Percentiles rank a stretch among this genome's conserved stretches.
Evolutionary conservation across 23 red algal species (phyloP).

Genomic region (Chondrus crispus): DNA sequence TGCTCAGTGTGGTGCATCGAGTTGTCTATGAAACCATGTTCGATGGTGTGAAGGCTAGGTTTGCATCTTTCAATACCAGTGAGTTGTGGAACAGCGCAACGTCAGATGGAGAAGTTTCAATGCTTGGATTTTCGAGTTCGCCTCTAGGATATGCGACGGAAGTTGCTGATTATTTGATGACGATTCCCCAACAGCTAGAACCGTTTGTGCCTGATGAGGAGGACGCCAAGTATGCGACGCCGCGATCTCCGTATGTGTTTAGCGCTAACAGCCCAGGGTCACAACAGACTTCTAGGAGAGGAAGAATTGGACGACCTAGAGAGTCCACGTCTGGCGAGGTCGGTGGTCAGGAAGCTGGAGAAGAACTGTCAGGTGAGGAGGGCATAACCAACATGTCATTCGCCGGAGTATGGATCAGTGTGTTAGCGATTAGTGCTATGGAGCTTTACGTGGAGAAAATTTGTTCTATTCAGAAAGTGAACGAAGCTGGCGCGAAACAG

Average conservation of each 20-base stretch:
- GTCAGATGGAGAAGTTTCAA: constrained; percentile 34
- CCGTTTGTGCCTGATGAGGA: constrained; percentile 80
- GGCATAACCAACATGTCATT: constrained; percentile 22
- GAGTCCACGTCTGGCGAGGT: background rate
- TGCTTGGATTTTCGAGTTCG: constrained; percentile 62
- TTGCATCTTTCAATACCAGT: constrained; percentile 21
- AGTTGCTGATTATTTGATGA: constrained; percentile 76
- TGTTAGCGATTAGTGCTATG: constrained; percentile 67
- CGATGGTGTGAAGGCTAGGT: constrained; percentile 37
- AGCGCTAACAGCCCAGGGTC: background rate
- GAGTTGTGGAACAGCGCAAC: constrained; percentile 41
- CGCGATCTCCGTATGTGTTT: constrained; percentile 40
- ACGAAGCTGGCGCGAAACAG: constrained; percentile 48
- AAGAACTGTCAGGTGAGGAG: background rate
- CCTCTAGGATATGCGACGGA: constrained; percentile 76
- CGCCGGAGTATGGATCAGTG: constrained; percentile 76
- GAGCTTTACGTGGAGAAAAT: constrained; percentile 69
- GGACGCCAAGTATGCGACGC: constrained; percentile 51
- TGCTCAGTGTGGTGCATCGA: constrained; percentile 49
- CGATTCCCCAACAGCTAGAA: constrained; percentile 81
- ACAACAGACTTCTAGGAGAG: background rate
- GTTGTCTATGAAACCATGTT: constrained; percentile 68
- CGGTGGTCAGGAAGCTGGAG: background rate
- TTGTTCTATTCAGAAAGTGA: constrained; percentile 37
- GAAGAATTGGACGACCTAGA: background rate